phyloP scores from a whole-genome alignment of 2,329 filamentous ascomycete genomes.

The Mariannaea sp. region DNA sequence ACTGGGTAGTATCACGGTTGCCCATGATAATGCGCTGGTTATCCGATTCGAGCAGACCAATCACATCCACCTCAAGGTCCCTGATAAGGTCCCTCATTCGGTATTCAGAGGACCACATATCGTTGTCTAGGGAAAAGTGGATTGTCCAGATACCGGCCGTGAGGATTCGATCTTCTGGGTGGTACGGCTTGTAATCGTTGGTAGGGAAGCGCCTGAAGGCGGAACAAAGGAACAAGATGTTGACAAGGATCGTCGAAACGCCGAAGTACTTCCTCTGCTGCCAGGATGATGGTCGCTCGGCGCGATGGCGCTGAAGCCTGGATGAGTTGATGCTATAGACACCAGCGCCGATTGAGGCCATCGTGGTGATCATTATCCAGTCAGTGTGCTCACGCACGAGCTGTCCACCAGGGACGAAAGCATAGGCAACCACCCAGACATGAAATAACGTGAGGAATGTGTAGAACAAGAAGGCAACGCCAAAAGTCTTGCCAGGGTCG shows the following conservation, averaged over 20 bases:
- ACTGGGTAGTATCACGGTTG: constrained; percentile 94
- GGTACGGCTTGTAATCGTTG: constrained; percentile 90
- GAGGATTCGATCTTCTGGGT: constrained; percentile 82
- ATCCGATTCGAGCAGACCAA: constrained; percentile 93
- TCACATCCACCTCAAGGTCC: constrained; percentile 94
- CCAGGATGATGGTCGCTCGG: constrained; percentile 39
- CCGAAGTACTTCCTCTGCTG: constrained; percentile 59
- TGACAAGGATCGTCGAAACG: constrained; percentile 70
- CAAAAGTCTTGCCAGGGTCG: constrained; percentile 80
- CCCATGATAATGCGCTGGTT: constrained; percentile 99
- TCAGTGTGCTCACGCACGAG: constrained; percentile 93
- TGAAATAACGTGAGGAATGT: constrained; percentile 96
- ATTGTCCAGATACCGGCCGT: constrained; percentile 99
- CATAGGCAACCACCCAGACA: constrained; percentile 97
- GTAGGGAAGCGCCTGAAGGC: constrained; percentile 91
- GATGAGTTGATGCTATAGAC: constrained; percentile 71
- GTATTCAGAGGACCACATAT: constrained; percentile 97
- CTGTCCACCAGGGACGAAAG: constrained; percentile 93
- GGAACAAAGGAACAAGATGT: constrained; percentile 77
- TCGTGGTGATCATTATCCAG: constrained; percentile 88
- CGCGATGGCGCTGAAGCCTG: constrained; percentile 48
- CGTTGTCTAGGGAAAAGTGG: constrained; percentile 96
- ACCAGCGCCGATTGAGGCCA: constrained; percentile 83
- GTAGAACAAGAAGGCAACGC: constrained; percentile 86
- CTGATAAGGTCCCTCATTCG: constrained; percentile 90